These are phyloP conservation scores for Coleophoma crateriformis DNA, from an alignment of 2,329 filamentous ascomycete species.

Conservation along the genomic window DNA sequence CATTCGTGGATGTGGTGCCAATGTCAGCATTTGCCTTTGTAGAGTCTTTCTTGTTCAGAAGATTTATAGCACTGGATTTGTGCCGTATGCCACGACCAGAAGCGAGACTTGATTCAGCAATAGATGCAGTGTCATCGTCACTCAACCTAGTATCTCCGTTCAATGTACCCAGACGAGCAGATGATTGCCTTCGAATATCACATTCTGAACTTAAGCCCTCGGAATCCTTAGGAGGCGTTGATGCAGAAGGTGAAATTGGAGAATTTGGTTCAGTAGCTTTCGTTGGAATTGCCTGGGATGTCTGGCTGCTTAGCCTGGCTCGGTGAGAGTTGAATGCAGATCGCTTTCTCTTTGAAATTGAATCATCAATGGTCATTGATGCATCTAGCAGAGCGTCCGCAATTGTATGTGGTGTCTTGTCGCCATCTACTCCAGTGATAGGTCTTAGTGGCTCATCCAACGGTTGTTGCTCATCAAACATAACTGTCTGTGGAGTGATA, in stretches of 20 bases:
- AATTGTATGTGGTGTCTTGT: constrained; percentile 60
- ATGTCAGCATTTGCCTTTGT: constrained; percentile 60
- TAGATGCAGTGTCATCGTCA: constrained; percentile 25
- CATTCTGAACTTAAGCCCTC: constrained; percentile 5
- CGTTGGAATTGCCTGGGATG: constrained; percentile 6
- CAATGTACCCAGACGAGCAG: constrained; percentile 2
- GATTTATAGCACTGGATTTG: constrained; percentile 54
- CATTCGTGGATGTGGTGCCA: constrained; percentile 57
- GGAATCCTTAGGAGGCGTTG: constrained; percentile 16
- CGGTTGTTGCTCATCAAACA: constrained; percentile 75
- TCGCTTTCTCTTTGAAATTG: constrained; percentile 47
- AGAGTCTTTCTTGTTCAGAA: constrained; percentile 51
- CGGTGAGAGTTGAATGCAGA: constrained; percentile 46
- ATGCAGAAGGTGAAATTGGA: constrained; percentile 15
- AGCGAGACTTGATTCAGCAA: constrained; percentile 22
- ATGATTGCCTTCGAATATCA: constrained; percentile 12
- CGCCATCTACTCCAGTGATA: constrained; percentile 26
- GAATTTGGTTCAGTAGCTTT: constrained; percentile 13
- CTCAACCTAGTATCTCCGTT: constrained; percentile 14
- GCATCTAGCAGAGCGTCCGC: constrained; percentile 88
- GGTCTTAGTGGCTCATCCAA: constrained; percentile 35
- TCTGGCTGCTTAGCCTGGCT: constrained; percentile 33
- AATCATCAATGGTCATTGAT: constrained; percentile 77
- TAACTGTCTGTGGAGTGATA: constrained; percentile 80
- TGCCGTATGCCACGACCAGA: constrained; percentile 44